A percentile compares a stretch with the other conserved stretches of the same genome.
phyloP scores from a whole-genome alignment of 140 eudicot genomes.

The Senecio squalidus region DNA sequence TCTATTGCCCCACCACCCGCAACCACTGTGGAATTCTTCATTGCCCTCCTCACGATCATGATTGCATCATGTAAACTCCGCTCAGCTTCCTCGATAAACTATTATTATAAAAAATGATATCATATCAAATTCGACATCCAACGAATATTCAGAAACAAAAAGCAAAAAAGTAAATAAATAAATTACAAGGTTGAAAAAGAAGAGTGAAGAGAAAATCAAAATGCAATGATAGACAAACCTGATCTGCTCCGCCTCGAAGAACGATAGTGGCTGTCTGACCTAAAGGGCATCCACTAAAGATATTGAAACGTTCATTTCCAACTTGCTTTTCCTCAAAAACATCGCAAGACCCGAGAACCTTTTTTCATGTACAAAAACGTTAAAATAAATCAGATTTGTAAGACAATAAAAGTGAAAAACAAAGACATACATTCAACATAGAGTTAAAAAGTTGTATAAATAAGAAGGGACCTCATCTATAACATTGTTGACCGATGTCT shows the following conservation, averaged over 20 bases:
- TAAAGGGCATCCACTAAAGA: slow-evolving; percentile 92
- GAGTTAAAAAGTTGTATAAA: not conserved
- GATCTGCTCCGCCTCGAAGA: slow-evolving; percentile 99
- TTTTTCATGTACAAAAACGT: not conserved
- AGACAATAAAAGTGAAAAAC: not conserved
- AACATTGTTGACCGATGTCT: slow-evolving; percentile 93
- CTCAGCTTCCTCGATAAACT: slow-evolving; percentile 99
- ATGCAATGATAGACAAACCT: slow-evolving; percentile 34
- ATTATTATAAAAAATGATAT: slow-evolving; percentile 14
- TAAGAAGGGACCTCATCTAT: slow-evolving; percentile 65
- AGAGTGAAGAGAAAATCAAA: not conserved
- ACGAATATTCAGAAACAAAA: not conserved
- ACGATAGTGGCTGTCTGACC: slow-evolving; percentile 97
- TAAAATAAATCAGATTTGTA: not conserved
- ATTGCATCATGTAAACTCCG: slow-evolving; percentile 99
- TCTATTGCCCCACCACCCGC: slow-evolving; percentile 99
- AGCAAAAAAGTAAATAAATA: not conserved
- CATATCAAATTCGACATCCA: not conserved
- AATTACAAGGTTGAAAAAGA: not conserved
- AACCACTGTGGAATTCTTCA: slow-evolving; percentile 94
- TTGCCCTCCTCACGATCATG: slow-evolving; percentile 96
- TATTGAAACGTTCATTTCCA: slow-evolving; percentile 94
- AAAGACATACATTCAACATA: not conserved
- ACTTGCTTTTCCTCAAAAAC: slow-evolving; percentile 93
- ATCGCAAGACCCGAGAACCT: slow-evolving; percentile 96